Conservation (phyloP, 495 filamentous ascomycete genomes). For the Penicillium fimorum region DNA sequence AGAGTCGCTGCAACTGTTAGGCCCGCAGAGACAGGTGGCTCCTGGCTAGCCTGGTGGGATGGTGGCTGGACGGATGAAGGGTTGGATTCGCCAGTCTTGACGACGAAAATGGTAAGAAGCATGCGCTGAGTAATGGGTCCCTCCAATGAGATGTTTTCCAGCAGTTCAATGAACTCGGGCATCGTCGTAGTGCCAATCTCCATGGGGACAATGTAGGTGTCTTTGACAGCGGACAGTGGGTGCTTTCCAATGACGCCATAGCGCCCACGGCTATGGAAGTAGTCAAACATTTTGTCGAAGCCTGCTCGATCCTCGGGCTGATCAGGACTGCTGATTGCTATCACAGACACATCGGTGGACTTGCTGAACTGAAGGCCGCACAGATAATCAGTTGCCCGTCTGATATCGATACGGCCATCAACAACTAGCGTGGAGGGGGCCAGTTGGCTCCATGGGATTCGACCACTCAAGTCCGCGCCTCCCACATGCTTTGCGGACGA, state of each 20-base stretch:
- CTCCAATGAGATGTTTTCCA: slow-evolving; percentile 72
- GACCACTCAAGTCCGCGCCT: slow-evolving; percentile 65
- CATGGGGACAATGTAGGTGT: slow-evolving; percentile 77
- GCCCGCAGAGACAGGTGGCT: slow-evolving; percentile 39
- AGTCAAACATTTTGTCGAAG: slow-evolving; percentile 71
- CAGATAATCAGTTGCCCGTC: slow-evolving; percentile 83
- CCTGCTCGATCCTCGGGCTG: slow-evolving; percentile 46
- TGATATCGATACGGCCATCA: slow-evolving; percentile 78
- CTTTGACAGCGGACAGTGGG: slow-evolving; percentile 62
- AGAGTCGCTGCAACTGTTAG: slow-evolving; percentile 43
- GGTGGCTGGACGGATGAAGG: slow-evolving; percentile 46
- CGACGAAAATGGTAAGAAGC: slow-evolving; percentile 75
- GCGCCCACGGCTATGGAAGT: slow-evolving; percentile 71
- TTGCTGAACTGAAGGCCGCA: slow-evolving; percentile 72
- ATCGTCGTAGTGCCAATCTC: slow-evolving; percentile 55
- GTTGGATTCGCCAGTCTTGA: slow-evolving; percentile 51
- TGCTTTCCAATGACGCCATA: slow-evolving; percentile 82
- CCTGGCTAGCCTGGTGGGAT: slow-evolving; percentile 42
- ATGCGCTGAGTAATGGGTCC: slow-evolving; percentile 63
- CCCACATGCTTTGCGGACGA: slow-evolving; percentile 80
- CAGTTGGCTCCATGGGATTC: slow-evolving; percentile 66
- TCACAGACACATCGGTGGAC: slow-evolving; percentile 70
- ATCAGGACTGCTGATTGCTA: slow-evolving; percentile 60
- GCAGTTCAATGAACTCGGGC: slow-evolving; percentile 73
- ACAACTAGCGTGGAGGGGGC: slow-evolving; percentile 67